A percentile compares a stretch with the other conserved stretches of the same genome.
Evolutionary conservation across 2,329 filamentous ascomycete genomes (phyloP).

Genomic region (Pseudomassariella vexata): DNA sequence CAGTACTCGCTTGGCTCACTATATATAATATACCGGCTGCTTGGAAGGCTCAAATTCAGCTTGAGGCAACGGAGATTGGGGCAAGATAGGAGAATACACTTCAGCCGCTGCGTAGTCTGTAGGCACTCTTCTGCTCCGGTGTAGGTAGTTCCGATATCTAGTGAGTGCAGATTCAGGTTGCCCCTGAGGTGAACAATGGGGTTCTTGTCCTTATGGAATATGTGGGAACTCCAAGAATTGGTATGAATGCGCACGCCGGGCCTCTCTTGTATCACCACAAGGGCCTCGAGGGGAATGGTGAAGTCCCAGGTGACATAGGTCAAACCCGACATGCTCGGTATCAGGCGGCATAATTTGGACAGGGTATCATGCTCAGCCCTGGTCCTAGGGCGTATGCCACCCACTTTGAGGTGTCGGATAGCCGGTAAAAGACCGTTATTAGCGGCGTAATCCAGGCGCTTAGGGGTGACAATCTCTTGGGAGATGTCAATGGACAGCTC

Average conservation of each 20-base stretch:
- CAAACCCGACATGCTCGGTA: slow-evolving; percentile 9
- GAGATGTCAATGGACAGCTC: no score
- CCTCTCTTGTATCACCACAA: slow-evolving; percentile 2
- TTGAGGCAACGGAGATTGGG: slow-evolving; percentile 6
- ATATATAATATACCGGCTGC: neutral
- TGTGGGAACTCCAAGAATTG: no score
- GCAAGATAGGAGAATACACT: slow-evolving; percentile 8
- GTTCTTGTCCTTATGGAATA: no score
- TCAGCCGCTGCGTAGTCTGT: slow-evolving; percentile 1
- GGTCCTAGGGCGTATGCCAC: no score
- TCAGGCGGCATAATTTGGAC: neutral
- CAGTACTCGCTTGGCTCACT: slow-evolving; percentile 1
- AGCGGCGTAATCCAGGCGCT: slow-evolving; percentile 1
- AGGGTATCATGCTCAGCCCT: no score
- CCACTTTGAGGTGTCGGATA: slow-evolving; percentile 2
- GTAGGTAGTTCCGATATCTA: no score
- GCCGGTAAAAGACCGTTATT: neutral
- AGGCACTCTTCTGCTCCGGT: slow-evolving; percentile 1
- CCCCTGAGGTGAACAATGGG: no score
- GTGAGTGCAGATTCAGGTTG: slow-evolving; percentile 5
- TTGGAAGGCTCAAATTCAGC: neutral
- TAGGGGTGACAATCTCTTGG: no score
- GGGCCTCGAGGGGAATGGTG: neutral
- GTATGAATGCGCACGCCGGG: slow-evolving; percentile 6
- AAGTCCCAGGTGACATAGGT: slow-evolving; percentile 1